phyloP scores from a whole-genome alignment of 495 filamentous ascomycete genomes.

The Monascus purpureus region DNA sequence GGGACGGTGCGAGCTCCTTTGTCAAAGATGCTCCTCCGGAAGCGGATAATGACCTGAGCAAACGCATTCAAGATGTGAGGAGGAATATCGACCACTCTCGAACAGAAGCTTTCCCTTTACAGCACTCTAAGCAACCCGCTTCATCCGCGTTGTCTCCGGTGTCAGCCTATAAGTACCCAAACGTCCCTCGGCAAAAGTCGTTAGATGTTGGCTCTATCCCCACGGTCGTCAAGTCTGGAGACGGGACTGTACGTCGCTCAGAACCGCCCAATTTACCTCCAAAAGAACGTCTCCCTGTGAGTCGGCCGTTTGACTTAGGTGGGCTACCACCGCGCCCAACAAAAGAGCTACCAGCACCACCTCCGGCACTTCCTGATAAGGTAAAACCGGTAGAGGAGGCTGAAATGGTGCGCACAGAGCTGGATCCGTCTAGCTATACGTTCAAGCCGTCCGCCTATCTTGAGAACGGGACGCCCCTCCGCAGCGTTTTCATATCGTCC shows the following conservation, averaged over 20 bases:
- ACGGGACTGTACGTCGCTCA: slow-evolving; percentile 17
- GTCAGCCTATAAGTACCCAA: slow-evolving; percentile 38
- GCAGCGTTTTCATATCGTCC: slow-evolving; percentile 74
- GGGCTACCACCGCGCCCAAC: slow-evolving; percentile 11
- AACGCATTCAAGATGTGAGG: slow-evolving; percentile 31
- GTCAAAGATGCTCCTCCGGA: slow-evolving; percentile 15
- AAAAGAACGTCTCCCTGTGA: slow-evolving; percentile 22
- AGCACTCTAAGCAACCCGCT: slow-evolving; percentile 6
- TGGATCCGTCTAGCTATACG: slow-evolving; percentile 44
- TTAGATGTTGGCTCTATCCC: slow-evolving; percentile 11
- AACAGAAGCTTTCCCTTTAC: slow-evolving; percentile 3
- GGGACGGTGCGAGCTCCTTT: slow-evolving; percentile 44
- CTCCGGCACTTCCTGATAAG: slow-evolving; percentile 19
- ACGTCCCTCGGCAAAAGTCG: slow-evolving; percentile 32
- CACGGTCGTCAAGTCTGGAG: slow-evolving; percentile 7
- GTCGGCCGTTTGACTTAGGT: slow-evolving; percentile 10
- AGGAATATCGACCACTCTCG: slow-evolving; percentile 18
- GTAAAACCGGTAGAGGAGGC: slow-evolving; percentile 18
- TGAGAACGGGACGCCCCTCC: slow-evolving; percentile 73
- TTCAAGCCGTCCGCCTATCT: slow-evolving; percentile 80
- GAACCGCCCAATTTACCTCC: slow-evolving; percentile 35
- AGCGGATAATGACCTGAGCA: slow-evolving; percentile 27
- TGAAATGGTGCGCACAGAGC: slow-evolving; percentile 13
- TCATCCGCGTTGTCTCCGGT: slow-evolving; percentile 3
- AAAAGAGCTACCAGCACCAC: slow-evolving; percentile 8